phyloP scores from a whole-genome alignment of 495 filamentous ascomycete genomes.

The Podospora didyma region DNA sequence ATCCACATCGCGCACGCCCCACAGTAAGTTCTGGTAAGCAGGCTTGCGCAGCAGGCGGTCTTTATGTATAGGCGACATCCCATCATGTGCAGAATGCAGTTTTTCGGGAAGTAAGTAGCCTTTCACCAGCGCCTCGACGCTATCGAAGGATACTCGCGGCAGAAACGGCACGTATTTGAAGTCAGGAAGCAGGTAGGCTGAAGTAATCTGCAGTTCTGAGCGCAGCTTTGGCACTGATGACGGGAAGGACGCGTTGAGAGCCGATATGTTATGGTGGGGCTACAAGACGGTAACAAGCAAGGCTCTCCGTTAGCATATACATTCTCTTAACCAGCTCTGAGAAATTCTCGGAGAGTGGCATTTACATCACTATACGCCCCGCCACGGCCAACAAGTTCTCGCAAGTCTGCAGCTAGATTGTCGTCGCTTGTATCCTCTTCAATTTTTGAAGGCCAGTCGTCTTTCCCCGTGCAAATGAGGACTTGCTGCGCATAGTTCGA shows the following conservation, averaged over 20 bases:
- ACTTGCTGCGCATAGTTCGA: conserved; percentile 77
- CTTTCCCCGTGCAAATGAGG: conserved; percentile 71
- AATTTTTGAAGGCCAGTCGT: conserved; percentile 77
- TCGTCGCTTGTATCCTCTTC: conserved; percentile 49
- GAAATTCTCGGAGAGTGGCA: no score
- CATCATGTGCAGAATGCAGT: conserved; percentile 55
- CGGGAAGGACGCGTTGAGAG: conserved; percentile 67
- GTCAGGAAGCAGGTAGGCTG: conserved; percentile 68
- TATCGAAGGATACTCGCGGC: conserved; percentile 47
- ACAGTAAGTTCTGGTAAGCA: conserved; percentile 38
- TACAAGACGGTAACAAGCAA: conserved; percentile 33
- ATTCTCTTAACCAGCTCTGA: no score
- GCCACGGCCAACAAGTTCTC: conserved; percentile 58
- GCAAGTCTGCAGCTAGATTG: conserved; percentile 69
- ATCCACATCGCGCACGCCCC: conserved; percentile 53
- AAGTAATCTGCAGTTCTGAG: conserved; percentile 47
- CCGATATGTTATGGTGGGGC: conserved; percentile 75
- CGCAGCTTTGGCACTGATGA: conserved; percentile 35
- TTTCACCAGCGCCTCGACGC: conserved; percentile 51
- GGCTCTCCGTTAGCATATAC: no score
- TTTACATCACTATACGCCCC: conserved; percentile 69
- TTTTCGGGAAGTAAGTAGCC: conserved; percentile 55
- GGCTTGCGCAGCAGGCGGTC: conserved; percentile 39
- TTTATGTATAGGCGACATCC: conserved; percentile 47
- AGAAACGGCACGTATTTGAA: conserved; percentile 75